A percentile compares a stretch with the other conserved stretches of the same genome.
These are phyloP conservation scores for Trichoderma gamsii DNA, from an alignment of 495 filamentous ascomycete genomes.

Conservation along the genomic window DNA sequence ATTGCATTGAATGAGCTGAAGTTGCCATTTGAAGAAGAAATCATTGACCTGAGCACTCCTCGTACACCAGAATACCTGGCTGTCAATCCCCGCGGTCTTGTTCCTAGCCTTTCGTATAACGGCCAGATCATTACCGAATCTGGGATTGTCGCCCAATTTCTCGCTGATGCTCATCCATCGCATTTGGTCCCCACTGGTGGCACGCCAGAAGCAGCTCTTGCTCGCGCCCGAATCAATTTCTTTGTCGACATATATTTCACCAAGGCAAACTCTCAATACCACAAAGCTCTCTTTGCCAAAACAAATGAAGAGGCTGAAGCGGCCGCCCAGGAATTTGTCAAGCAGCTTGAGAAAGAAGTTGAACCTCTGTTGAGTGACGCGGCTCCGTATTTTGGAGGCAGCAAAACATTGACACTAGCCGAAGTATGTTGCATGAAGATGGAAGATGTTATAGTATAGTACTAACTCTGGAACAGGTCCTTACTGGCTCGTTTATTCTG, in stretches of 20 bases:
- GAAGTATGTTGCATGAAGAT: conserved; percentile 51
- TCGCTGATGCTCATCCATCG: conserved; percentile 49
- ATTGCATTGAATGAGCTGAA: conserved; percentile 68
- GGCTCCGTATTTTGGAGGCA: conserved; percentile 76
- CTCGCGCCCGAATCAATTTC: conserved; percentile 64
- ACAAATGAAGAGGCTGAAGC: conserved; percentile 34
- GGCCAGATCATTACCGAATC: conserved; percentile 68
- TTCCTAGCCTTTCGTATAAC: conserved; percentile 66
- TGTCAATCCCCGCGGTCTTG: conserved; percentile 79
- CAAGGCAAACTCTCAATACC: conserved; percentile 51
- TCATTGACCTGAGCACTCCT: conserved; percentile 66
- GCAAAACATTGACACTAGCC: conserved; percentile 63
- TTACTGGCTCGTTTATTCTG: conserved; percentile 62
- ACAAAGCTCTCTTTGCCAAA: conserved; percentile 35
- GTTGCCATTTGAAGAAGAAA: conserved; percentile 71
- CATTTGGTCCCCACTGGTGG: conserved; percentile 45
- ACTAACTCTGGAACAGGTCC: conserved; percentile 37
- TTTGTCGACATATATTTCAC: conserved; percentile 69
- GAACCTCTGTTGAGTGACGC: conserved; percentile 64
- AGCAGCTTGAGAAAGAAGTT: conserved; percentile 61
- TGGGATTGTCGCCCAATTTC: conserved; percentile 68
- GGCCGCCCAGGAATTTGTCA: conserved; percentile 41
- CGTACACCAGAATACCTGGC: conserved; percentile 79
- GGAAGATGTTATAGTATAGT: background rate
- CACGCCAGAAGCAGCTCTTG: conserved; percentile 35